A percentile compares a stretch with the other conserved stretches of the same genome.
phyloP scores from a whole-genome alignment of 1,284 basidiomycete species.

The Leccinum pallidistipes region DNA sequence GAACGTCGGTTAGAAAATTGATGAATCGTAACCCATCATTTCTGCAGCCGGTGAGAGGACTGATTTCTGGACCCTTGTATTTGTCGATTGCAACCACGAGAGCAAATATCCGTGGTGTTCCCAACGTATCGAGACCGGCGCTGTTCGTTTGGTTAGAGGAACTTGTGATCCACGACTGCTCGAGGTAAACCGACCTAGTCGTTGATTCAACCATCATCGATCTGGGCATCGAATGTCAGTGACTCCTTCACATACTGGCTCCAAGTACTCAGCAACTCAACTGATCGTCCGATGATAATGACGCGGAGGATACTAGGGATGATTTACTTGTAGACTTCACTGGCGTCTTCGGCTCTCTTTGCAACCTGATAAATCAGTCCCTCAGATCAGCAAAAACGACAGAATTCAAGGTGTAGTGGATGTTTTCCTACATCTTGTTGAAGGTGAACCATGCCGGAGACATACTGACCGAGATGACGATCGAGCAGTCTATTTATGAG shows the following conservation, averaged over 20 bases:
- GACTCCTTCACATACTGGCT: not conserved
- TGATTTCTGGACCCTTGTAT: constrained; percentile 45
- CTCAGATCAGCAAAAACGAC: not conserved
- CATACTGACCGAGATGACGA: not conserved
- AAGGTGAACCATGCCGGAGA: constrained; percentile 1
- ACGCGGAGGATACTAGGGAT: not conserved
- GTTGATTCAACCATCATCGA: not conserved
- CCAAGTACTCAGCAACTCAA: constrained; percentile 11
- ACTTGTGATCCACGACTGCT: not conserved
- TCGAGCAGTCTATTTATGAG: not conserved
- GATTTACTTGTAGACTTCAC: not conserved
- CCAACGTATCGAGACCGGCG: not conserved
- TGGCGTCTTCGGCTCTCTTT: not conserved
- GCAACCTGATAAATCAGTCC: not conserved
- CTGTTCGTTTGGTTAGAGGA: not conserved
- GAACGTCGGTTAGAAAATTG: constrained; percentile 48
- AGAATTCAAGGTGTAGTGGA: not conserved
- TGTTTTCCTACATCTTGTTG: constrained; percentile 11
- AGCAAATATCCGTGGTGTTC: constrained; percentile 44
- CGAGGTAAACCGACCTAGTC: not conserved
- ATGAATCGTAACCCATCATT: constrained; percentile 54
- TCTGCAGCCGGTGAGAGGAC: constrained; percentile 55
- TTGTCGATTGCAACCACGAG: constrained; percentile 59
- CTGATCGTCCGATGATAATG: constrained; percentile 2
- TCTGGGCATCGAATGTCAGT: constrained; percentile 7